These are phyloP conservation scores for Zelopaecilomyces penicillatus DNA, from an alignment of 2,329 filamentous ascomycete species.

Conservation along the genomic window DNA sequence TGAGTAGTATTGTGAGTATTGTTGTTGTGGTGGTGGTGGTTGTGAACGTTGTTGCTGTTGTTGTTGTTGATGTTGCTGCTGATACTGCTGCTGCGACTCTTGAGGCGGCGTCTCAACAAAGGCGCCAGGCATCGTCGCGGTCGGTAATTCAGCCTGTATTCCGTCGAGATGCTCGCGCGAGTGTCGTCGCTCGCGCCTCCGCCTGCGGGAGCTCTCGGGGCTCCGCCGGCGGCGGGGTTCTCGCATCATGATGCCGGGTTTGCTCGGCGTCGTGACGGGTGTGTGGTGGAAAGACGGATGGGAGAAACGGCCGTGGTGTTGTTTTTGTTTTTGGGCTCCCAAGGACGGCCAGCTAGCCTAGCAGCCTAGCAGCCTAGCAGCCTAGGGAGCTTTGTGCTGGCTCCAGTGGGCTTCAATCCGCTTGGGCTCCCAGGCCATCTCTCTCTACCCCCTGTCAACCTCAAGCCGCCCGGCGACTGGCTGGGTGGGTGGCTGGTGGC, in stretches of 20 bases:
- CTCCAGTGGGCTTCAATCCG: too few species aligned
- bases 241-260: slow-evolving; percentile 41
- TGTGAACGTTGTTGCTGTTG: background rate
- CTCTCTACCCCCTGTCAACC: too few species aligned
- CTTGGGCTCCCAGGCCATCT: too few species aligned
- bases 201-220: slow-evolving; percentile 46
- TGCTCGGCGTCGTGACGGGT: slow-evolving; percentile 12
- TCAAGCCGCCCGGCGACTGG: too few species aligned
- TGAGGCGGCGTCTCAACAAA: slow-evolving; percentile 6
- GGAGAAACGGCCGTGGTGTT: background rate
- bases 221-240: slow-evolving; percentile 48
- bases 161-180: slow-evolving; percentile 20
- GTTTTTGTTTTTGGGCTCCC: slow-evolving; percentile 1
- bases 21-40: slow-evolving; percentile 8
- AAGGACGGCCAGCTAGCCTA: too few species aligned
- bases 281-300: background rate
- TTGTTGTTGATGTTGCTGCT: slow-evolving; percentile 7
- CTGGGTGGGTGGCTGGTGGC: too few species aligned
- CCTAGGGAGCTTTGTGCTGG: too few species aligned
- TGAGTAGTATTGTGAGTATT: slow-evolving; percentile 3
- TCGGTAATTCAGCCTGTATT: slow-evolving; percentile 10
- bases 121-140: slow-evolving; percentile 6
- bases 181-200: slow-evolving; percentile 28
- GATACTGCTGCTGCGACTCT: slow-evolving; percentile 11
- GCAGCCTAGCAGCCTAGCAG: too few species aligned